Evolutionary conservation across 345 rosid species (phyloP).

Genomic region (Eucalyptus regnans): DNA sequence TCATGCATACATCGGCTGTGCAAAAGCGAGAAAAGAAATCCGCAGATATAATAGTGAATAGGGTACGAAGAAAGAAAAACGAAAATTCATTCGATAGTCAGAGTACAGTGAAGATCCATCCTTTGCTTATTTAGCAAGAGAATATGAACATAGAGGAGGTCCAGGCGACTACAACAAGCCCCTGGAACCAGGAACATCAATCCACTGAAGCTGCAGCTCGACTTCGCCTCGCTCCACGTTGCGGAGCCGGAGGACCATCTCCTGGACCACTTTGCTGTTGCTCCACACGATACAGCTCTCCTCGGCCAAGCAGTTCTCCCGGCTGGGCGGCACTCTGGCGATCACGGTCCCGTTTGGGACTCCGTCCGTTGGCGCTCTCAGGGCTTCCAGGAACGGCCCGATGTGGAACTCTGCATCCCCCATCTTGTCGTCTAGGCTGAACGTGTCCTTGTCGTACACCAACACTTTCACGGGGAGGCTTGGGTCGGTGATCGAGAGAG

Average conservation of each 20-base stretch:
- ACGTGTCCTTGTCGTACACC: constrained; percentile 2
- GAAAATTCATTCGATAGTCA: background rate
- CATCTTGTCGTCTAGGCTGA: constrained; percentile 2
- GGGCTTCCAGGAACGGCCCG: background rate
- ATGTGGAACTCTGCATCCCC: constrained; percentile 4
- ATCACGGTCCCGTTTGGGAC: background rate
- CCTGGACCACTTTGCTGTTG: background rate
- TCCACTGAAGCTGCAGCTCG: constrained; percentile 28
- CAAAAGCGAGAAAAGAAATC: background rate
- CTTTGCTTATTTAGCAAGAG: background rate
- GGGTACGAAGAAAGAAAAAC: background rate
- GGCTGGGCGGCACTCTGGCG: background rate
- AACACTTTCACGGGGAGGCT: constrained; percentile 51
- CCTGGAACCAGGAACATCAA: constrained; percentile 9
- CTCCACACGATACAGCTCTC: constrained; percentile 4
- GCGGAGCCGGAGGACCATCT: constrained; percentile 1
- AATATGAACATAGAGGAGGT: background rate
- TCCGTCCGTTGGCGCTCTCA: background rate
- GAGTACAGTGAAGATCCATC: background rate
- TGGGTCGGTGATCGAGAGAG: constrained; percentile 60
- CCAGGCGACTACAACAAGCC: background rate
- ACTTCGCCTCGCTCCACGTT: constrained; percentile 8
- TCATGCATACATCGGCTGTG: background rate
- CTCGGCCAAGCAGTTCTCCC: background rate
- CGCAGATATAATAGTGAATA: background rate